Base-by-base conservation (phyloP, 345 rosid genomes). In the Microcos paniculata region DNA sequence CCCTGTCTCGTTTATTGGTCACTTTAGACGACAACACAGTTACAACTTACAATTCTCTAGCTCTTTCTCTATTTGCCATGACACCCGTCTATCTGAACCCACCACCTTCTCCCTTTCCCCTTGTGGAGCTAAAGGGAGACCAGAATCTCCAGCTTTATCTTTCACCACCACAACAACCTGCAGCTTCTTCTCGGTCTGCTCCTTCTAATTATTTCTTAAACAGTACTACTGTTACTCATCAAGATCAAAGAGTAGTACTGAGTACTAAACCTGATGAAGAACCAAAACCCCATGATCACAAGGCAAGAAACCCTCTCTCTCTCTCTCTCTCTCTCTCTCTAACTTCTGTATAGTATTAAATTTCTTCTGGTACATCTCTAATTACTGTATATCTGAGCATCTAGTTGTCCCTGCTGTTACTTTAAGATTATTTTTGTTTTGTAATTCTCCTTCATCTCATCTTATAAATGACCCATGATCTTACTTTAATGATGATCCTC, bases 21-120 rank as follows among this genome's bases (percentile, higher is more conserved):
- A 48, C 49, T 81, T 80, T 53, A 52, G 52, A 35, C 19, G 51
- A 53, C 75, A 78, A 26, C 31, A 15, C 6, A 33, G 4, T 4
- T 51, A 15, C 55, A 3, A 55, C 13, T 31, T 24, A 15, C 52
- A 38, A n/a, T 10, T 24, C 76, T 71, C 74, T 66, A 2, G 12
- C 53, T 46, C 10, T 40, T 14, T n/a, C n/a, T n/a, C n/a, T n/a
- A n/a, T n/a, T n/a, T n/a, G n/a, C 43, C 53, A 48, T 86, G 89
- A 64, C 84, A 58, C 82, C 89, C 0, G 58, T 75, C 45, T 78
- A 68, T 76, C 82, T 82, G 76, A 82, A 80, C 35, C 72, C 80
- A 53, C 46, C 74, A 9, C 61, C 81, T 12, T 52, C 76, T 56
- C 61, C 86, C 40, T 76, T 78, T 57, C 84, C 82, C 62, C 55